Evolutionary conservation across 495 filamentous ascomycete genomes (phyloP).

Genomic region (Recurvomyces mirabilis): DNA sequence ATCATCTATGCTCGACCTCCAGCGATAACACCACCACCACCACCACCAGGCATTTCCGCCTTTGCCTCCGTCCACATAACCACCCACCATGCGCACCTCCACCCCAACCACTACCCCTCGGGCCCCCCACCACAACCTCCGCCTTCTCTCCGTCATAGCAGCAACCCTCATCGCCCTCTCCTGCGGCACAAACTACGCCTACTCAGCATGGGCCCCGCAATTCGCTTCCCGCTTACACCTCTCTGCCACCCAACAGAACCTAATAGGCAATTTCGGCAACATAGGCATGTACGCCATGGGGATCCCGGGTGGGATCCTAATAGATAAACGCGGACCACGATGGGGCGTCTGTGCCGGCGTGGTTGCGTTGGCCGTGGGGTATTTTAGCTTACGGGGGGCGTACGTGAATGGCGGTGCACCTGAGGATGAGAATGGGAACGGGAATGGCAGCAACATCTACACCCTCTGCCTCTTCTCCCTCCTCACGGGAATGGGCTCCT

Average conservation of each 20-base stretch:
- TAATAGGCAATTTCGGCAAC: conserved; percentile 90
- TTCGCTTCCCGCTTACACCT: conserved; percentile 78
- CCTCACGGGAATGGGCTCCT: conserved; percentile 77
- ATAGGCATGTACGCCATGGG: conserved; percentile 90
- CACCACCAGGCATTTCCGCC: background rate
- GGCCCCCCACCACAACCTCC: conserved; percentile 38
- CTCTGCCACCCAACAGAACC: conserved; percentile 77
- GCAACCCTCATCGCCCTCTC: conserved; percentile 77
- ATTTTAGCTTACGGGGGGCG: conserved; percentile 28
- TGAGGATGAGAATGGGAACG: too few relatives aligned
- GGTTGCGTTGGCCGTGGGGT: conserved; percentile 29
- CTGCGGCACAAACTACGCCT: conserved; percentile 59
- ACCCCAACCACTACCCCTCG: conserved; percentile 12
- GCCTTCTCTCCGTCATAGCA: conserved; percentile 58
- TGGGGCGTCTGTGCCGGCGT: conserved; percentile 64
- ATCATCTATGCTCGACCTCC: background rate
- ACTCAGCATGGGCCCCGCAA: conserved; percentile 94
- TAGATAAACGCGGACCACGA: conserved; percentile 72
- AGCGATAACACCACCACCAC: background rate
- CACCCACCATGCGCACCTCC: conserved; percentile 1
- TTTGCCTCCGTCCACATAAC: background rate
- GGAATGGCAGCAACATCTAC: conserved; percentile 46
- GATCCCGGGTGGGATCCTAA: conserved; percentile 77
- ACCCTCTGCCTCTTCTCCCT: conserved; percentile 72
- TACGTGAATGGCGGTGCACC: too few relatives aligned